phyloP scores from a whole-genome alignment of 306 rosid genomes.

The Vachellia collinsii region DNA sequence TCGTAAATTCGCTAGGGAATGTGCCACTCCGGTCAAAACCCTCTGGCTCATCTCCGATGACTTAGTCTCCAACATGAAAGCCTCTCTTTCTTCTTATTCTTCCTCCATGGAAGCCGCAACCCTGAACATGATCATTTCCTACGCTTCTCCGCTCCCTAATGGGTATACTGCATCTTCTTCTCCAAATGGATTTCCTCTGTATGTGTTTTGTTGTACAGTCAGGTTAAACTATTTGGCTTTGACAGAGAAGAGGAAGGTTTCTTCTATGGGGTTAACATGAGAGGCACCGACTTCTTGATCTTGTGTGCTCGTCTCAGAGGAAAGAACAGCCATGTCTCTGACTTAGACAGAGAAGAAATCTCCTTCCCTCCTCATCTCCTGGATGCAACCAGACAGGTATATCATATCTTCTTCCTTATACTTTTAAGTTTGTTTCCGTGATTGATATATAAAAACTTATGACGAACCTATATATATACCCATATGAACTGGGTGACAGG shows the following conservation, averaged over 20 bases:
- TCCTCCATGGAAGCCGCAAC: slow-evolving; percentile 38
- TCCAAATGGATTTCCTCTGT: not conserved
- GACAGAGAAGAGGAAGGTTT: slow-evolving; percentile 71
- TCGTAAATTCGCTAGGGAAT: slow-evolving; percentile 60
- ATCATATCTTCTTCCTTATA: not conserved
- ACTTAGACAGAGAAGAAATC: slow-evolving; percentile 56
- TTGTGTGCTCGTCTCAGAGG: slow-evolving; percentile 69
- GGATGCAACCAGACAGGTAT: slow-evolving; percentile 49
- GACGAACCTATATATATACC: not conserved
- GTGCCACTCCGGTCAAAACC: slow-evolving; percentile 59
- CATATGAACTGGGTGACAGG: slow-evolving; percentile 32
- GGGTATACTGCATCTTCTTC: slow-evolving; percentile 42
- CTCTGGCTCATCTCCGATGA: slow-evolving; percentile 61
- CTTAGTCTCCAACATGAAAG: slow-evolving; percentile 53
- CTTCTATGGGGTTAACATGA: slow-evolving; percentile 66
- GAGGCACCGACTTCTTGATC: slow-evolving; percentile 51
- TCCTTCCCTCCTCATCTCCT: slow-evolving; percentile 50
- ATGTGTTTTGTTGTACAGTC: not conserved
- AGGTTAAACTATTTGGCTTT: slow-evolving; percentile 23
- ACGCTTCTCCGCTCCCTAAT: slow-evolving; percentile 56
- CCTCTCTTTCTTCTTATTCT: slow-evolving; percentile 46
- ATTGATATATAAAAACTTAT: not conserved
- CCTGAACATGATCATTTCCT: slow-evolving; percentile 62
- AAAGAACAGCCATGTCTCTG: slow-evolving; percentile 54
- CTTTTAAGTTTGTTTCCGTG: not conserved